phyloP scores from a whole-genome alignment of 306 rosid species.

The Prinsepia uniflora region DNA sequence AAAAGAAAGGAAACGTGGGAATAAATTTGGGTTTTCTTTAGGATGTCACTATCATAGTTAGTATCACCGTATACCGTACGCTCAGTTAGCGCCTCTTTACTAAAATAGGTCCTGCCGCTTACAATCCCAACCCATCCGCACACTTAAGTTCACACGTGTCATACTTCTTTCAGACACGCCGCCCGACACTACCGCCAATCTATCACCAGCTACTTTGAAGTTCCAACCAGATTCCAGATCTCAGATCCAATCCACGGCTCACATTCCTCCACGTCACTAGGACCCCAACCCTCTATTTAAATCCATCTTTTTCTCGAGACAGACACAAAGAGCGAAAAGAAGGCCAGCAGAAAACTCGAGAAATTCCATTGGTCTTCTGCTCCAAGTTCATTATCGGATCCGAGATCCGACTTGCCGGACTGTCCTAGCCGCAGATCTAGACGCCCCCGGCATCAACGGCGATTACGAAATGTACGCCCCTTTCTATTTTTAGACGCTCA shows the following conservation, averaged over 20 bases:
- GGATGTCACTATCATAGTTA: constrained; percentile 2
- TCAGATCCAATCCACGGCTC: constrained; percentile 13
- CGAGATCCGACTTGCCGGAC: constrained; percentile 17
- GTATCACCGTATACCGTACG: constrained; percentile 19
- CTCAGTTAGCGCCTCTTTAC: neutral
- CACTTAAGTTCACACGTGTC: neutral
- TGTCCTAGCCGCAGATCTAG: constrained; percentile 41
- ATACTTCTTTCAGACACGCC: neutral
- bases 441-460: constrained; percentile 15
- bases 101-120: neutral
- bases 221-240: constrained; percentile 12
- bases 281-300: constrained; percentile 16
- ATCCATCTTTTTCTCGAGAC: neutral
- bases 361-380: neutral
- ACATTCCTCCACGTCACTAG: constrained; percentile 15
- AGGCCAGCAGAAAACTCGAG: neutral
- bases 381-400: constrained; percentile 16
- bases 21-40: neutral
- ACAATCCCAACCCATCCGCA: neutral
- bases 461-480: constrained; percentile 1
- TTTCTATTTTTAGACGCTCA: constrained; percentile 17
- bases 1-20: neutral
- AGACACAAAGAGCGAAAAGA: neutral
- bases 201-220: neutral
- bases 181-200: constrained; percentile 2